Evolutionary conservation across 2,329 filamentous ascomycete genomes (phyloP).

Genomic region (Stagonosporopsis rhizophila): DNA sequence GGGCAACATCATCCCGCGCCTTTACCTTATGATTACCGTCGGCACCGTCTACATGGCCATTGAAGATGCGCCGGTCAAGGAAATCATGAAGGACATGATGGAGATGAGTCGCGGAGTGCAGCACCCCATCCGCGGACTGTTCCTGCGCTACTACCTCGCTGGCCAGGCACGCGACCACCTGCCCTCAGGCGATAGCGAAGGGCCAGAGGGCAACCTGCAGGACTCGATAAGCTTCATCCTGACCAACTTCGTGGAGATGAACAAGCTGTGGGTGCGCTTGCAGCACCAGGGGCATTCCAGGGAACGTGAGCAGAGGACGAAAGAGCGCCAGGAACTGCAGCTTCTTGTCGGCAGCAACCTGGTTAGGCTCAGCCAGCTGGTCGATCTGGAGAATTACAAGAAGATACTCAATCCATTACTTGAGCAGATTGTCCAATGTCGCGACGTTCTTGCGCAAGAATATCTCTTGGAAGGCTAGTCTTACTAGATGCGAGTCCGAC

Average conservation of each 20-base stretch:
- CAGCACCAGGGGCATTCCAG: slow-evolving; percentile 97
- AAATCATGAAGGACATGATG: slow-evolving; percentile 99
- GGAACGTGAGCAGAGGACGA: slow-evolving; percentile 90
- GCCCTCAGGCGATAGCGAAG: slow-evolving; percentile 81
- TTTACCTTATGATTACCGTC: slow-evolving; percentile 99
- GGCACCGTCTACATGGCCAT: slow-evolving; percentile 99
- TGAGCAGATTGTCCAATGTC: slow-evolving; percentile 97
- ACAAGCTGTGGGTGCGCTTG: slow-evolving; percentile 97
- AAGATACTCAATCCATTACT: slow-evolving; percentile 87
- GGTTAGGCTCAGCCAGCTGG: slow-evolving; percentile 90
- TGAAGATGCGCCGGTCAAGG: slow-evolving; percentile 96
- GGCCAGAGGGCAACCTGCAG: slow-evolving; percentile 92
- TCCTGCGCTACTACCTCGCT: slow-evolving; percentile 93
- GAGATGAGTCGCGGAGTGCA: slow-evolving; percentile 99
- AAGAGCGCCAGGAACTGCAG: slow-evolving; percentile 94
- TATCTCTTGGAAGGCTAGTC: slow-evolving; percentile 81
- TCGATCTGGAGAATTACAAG: slow-evolving; percentile 94
- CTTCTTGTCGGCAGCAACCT: slow-evolving; percentile 95
- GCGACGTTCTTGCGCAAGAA: slow-evolving; percentile 95
- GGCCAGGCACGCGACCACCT: slow-evolving; percentile 92
- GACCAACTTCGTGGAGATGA: slow-evolving; percentile 99
- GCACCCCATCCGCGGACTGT: slow-evolving; percentile 93
- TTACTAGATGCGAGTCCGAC: neutral
- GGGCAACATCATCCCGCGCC: slow-evolving; percentile 92
- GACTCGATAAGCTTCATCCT: slow-evolving; percentile 98